Conservation (phyloP, 164 flowering plant species). For the Tinospora cordifolia region DNA sequence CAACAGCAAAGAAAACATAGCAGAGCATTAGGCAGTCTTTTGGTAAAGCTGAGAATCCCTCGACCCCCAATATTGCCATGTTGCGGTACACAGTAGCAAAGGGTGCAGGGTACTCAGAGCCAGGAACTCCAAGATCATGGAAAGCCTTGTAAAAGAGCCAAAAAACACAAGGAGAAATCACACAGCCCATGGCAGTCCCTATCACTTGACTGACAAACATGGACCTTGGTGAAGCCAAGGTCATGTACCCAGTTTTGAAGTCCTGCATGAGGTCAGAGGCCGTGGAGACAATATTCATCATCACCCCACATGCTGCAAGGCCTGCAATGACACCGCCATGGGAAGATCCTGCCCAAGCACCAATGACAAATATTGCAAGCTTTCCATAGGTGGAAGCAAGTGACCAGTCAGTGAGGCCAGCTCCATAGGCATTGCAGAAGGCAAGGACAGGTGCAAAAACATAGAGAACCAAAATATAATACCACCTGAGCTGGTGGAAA, state of each 20-base stretch:
- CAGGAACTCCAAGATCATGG: slow-evolving; percentile 24
- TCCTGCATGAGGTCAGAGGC: slow-evolving; percentile 56
- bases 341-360: slow-evolving; percentile 50
- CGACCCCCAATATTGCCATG: slow-evolving; percentile 50
- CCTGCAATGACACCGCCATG: slow-evolving; percentile 60
- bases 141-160: slow-evolving; percentile 58
- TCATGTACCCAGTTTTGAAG: slow-evolving; percentile 58
- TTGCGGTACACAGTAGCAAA: slow-evolving; percentile 37
- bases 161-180: slow-evolving; percentile 51
- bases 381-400: slow-evolving; percentile 56
- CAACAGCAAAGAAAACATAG: slow-evolving; percentile 32
- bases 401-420: slow-evolving; percentile 60
- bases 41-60: slow-evolving; percentile 44
- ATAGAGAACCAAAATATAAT: slow-evolving; percentile 37
- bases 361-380: slow-evolving; percentile 46
- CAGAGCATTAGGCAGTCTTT: slow-evolving; percentile 43
- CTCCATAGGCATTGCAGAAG: slow-evolving; percentile 56
- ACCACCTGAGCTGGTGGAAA: slow-evolving; percentile 41
- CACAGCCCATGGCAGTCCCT: slow-evolving; percentile 54
- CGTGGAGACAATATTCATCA: slow-evolving; percentile 58
- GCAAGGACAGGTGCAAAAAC: slow-evolving; percentile 44
- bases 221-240: slow-evolving; percentile 51
- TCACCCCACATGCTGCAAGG: slow-evolving; percentile 57
- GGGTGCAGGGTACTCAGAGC: slow-evolving; percentile 42
- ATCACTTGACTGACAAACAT: slow-evolving; percentile 53